Evolutionary conservation across 129 eudicot species (phyloP).

Genomic region (Erigeron canadensis): DNA sequence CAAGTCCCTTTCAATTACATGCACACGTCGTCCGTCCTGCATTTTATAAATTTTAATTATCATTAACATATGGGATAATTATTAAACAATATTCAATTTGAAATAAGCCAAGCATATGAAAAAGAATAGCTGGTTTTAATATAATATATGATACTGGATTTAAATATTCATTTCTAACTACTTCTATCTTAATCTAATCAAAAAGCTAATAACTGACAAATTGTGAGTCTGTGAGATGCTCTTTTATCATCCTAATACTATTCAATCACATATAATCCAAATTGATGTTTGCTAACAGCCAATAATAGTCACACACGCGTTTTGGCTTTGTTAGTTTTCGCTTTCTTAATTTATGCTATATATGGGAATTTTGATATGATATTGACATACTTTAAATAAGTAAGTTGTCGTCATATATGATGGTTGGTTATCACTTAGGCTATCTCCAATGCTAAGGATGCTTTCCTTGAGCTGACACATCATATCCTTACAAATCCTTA

Average conservation of each 20-base stretch:
- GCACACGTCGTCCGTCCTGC: constrained; percentile 82
- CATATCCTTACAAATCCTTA: too few relatives aligned
- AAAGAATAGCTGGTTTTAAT: constrained; percentile 5
- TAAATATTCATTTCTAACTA: constrained; percentile 13
- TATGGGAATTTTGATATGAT: too few relatives aligned
- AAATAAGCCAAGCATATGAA: not conserved
- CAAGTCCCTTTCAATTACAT: constrained; percentile 76
- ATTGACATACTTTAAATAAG: too few relatives aligned
- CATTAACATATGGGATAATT: not conserved
- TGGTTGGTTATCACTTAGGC: too few relatives aligned
- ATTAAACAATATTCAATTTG: not conserved
- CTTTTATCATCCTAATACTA: constrained; percentile 1
- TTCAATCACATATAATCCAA: not conserved
- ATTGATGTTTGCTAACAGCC: not conserved
- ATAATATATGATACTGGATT: not conserved
- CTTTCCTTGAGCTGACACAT: too few relatives aligned
- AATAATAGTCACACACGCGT: too few relatives aligned
- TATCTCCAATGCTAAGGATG: too few relatives aligned
- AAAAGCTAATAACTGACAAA: constrained; percentile 13
- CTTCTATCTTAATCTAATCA: constrained; percentile 11
- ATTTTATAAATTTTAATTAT: not conserved
- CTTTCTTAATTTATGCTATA: too few relatives aligned
- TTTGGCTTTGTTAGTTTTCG: too few relatives aligned
- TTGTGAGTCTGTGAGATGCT: not conserved
- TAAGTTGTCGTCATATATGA: too few relatives aligned